Evolutionary conservation across 495 filamentous ascomycete species (phyloP), one percentile per base, ranked within the genome.

Genomic region (Aspergillus coremiiformis): DNA sequence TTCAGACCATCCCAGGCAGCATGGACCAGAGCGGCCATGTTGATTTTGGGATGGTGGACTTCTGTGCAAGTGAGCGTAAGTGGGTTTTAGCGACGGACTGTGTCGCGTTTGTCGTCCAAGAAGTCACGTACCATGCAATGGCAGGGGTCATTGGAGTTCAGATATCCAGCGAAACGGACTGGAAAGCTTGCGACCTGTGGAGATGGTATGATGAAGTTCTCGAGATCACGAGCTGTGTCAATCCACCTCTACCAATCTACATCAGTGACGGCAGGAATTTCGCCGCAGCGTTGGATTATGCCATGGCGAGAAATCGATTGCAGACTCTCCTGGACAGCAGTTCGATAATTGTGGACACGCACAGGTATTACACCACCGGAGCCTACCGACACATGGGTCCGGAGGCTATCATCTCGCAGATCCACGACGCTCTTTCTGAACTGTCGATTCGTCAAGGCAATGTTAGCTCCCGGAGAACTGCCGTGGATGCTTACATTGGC

Each of bases 241-340:
- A 81, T 57, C 17, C 63, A 4, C 70, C 48, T 15, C 56, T 83
- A 6, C 78, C 78, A 1, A 58, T 82, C 24, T 77, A 80, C 56
- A 74, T 83, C 52, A 75, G 69, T 20, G 80, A 82, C 56, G 76
- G 59, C 11, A 80, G 78, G 76, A 66, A 80, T 55, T 57, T 78
- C 22, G 15, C 44, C 4, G 44, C 48, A 8, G 70, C 69, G 4
- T 42, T 78, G 22, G 51, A 63, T 14, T 80, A 73, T 63, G 57
- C 51, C 11, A 39, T 42, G 39, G n/a, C 8, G 17, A 54, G 52
- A 19, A 66, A 64, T 24, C 22, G 29, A 15, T 27, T 53, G 15
- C 12, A 37, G 19, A 24, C 17, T 21, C 22, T 27, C 9, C 5
- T 35, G 8, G 56, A 64, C 41, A 68, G 67, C 53, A 75, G 70